Evolutionary conservation across 208 protist species (phyloP).

Genomic region (Acanthamoeba royreba): DNA sequence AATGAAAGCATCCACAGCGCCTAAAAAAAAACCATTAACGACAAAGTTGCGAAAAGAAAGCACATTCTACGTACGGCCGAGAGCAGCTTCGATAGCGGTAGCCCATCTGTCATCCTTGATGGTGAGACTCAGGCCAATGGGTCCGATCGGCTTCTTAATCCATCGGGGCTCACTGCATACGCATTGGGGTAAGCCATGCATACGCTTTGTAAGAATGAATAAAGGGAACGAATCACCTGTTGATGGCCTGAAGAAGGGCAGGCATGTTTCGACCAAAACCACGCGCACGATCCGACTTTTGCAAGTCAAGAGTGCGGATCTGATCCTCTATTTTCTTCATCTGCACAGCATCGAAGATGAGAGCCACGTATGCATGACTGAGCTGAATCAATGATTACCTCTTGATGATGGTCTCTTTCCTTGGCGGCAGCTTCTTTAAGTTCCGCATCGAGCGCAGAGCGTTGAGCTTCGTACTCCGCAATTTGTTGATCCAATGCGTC

Average conservation of each 20-base stretch:
- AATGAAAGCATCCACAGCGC: neutral
- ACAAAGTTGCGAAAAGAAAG: too few species aligned
- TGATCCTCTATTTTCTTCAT: neutral
- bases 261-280: slow-evolving; percentile 52
- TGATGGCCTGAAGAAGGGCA: slow-evolving; percentile 6
- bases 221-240: neutral
- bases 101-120: slow-evolving; percentile 66
- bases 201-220: neutral
- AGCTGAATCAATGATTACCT: too few species aligned
- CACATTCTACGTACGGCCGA: neutral
- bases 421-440: neutral
- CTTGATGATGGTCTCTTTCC: neutral
- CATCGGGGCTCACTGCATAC: slow-evolving; percentile 12
- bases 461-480: neutral
- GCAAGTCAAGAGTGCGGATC: neutral
- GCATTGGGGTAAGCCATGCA: neutral
- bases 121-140: slow-evolving; percentile 48
- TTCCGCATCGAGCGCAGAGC: neutral
- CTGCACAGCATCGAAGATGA: neutral
- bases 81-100: slow-evolving; percentile 47
- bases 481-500: neutral
- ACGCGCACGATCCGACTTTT: slow-evolving; percentile 24
- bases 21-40: too few species aligned
- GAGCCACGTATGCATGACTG: too few species aligned
- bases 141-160: slow-evolving; percentile 35